Evolutionary conservation across 2,329 filamentous ascomycete species (phyloP), one percentile per base, ranked within the genome.

Genomic region (Xylaria sp.): DNA sequence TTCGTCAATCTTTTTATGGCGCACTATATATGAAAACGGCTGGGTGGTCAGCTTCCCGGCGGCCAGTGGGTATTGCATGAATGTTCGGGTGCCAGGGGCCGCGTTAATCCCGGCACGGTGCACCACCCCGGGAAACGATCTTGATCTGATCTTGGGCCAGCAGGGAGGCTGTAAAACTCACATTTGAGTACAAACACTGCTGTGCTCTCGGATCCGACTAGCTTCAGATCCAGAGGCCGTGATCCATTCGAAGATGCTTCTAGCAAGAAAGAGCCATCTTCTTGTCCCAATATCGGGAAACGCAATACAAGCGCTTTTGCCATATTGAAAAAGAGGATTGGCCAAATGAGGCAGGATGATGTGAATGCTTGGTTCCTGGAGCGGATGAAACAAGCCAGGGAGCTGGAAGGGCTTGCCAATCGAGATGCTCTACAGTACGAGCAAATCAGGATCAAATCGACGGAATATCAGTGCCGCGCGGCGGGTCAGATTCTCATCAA

Each of bases 171-270:
- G 13, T 53, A 28, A 20, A 70, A 84, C 87, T 84, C 82, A 90
- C 89, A 79, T 69, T 83, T 83, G 64, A 83, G 79, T 48, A 84
- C 81, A 78, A 89, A 92, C 7, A 89, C 85, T 56, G 83, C 84
- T 64, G 86, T 84, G 63, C 88, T 87, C 74, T 94, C 91, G 34
- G 91, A 93, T 39, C 86, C 91, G 39, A 90, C 83, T 34, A 94
- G 78, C 76, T 88, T 89, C 55, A 92, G 78, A 77, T 93, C 90
- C 34, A 93, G 80, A 1, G 85, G 83, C 65, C 83, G 83, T 41
- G 82, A 80, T 43, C 81, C 82, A 63, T 78, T 84, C 25, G 85
- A 80, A 2, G 82, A 82, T 65, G 89, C 85, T 73, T 91, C 85
- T 20, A 92, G 76, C 25, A 94, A 83, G 34, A 93, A 84, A 70